Evolutionary conservation across 305 asterid species (phyloP).

Genomic region (Vinca major): DNA sequence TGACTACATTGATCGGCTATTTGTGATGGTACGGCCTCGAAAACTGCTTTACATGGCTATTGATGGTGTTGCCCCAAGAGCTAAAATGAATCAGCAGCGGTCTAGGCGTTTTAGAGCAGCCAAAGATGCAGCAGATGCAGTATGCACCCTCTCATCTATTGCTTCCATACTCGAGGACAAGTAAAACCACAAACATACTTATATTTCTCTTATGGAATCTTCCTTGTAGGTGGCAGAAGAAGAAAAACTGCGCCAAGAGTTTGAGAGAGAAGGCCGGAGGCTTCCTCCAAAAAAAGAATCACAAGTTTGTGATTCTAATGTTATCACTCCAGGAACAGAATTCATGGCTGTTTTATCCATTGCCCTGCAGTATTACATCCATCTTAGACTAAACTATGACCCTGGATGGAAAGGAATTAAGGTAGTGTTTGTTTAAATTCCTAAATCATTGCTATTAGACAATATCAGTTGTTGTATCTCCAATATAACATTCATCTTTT

Average conservation of each 20-base stretch:
- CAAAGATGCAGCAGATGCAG: conserved; percentile 93
- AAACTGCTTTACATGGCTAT: conserved; percentile 92
- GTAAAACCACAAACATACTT: neutral
- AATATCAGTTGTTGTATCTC: neutral
- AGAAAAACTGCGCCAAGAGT: conserved; percentile 77
- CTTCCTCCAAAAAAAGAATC: conserved; percentile 92
- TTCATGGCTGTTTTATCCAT: conserved; percentile 83
- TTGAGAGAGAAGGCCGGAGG: conserved; percentile 86
- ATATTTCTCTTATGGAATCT: conserved; percentile 17
- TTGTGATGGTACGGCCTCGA: conserved; percentile 92
- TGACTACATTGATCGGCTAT: conserved; percentile 91
- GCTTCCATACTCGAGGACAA: conserved; percentile 9
- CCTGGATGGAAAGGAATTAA: conserved; percentile 94
- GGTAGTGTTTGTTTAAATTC: conserved; percentile 34
- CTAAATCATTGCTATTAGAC: conserved; percentile 4
- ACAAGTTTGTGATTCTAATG: conserved; percentile 81
- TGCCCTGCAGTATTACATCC: conserved; percentile 80
- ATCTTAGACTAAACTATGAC: conserved; percentile 73
- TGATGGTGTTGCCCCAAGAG: conserved; percentile 99
- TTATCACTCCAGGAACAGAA: conserved; percentile 95
- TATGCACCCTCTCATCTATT: conserved; percentile 23
- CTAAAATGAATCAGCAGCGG: conserved; percentile 97
- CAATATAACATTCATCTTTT: neutral
- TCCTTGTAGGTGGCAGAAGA: conserved; percentile 82
- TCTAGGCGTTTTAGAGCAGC: conserved; percentile 98